Evolutionary conservation across 306 rosid species (phyloP), one percentile per base, ranked within the genome.

Genomic region (Vigna trinervia): DNA sequence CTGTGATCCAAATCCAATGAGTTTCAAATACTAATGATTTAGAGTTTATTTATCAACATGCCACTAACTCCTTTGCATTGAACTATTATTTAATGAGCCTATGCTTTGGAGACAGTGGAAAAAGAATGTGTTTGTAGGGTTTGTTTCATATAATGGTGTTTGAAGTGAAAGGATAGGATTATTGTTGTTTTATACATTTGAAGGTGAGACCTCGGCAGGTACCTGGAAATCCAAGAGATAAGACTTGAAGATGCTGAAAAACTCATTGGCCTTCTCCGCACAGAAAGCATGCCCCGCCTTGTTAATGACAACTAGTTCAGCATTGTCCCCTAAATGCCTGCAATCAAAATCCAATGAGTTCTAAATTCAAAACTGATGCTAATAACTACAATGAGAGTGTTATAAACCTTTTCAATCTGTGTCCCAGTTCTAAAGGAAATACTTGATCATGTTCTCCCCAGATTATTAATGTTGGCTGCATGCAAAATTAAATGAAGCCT

Each of bases 391-490:
- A 45, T 45, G 14, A 74, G 34, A 63, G 69, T 15, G 87, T 39
- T 43, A 79, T 58, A 71, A 48, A 93, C 98, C 88, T 80, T 80
- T 90, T 84, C 76, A 93, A 80, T 87, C 93, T 89, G 82, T 88
- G 82, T 23, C 77, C 98, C 45, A 87, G 78, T 73, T 91, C 97
- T 19, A 93, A 59, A 20, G 93, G 91, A 77, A 93, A 93, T 41
- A 91, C 72, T 77, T 63, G 84, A 73, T 93, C 98, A 50, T 85
- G 83, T 51, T 93, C 98, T 68, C 98, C 98, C 98, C 97, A 93
- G 1, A 93, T 69, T 63, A 93, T 85, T 82, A 91, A 81, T 12
- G 98, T 84, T 15, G 90, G 92, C 96, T 90, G 92, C 85, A 75
- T 7, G 51, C 48, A 48, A 58, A 22, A 45, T 53, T 22, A 85